Base-by-base conservation (phyloP, 1,284 basidiomycete genomes). In the Agaricales sp. region DNA sequence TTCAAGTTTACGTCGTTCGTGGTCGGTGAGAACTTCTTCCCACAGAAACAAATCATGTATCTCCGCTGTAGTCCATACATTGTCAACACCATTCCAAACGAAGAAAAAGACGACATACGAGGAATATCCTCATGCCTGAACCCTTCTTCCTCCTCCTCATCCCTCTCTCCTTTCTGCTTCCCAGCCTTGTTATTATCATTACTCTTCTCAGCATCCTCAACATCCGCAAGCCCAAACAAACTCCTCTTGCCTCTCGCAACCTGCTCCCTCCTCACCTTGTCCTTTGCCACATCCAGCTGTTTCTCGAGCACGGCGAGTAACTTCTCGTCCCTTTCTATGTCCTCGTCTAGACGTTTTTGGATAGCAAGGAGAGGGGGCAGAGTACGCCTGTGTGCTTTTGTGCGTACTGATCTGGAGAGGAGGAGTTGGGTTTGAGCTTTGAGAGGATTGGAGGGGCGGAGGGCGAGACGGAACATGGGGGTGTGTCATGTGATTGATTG, bases 31-130 rank as follows among this genome's bases (percentile, higher is more conserved):
- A 2, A 64, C 57, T 22, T 61, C 56, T 30, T 63, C 57, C 61
- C 66, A 68, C 38, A 68, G 61, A 44, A 59, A 61, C 14, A 50
- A 51, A 46, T 59, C 59, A 46, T 63, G 60, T 11, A 35, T 35
- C n/a, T 35, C 30, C 30, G 30, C 30, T 35, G n/a, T 8, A 35
- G n/a, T n/a, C 30, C 8, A 8, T 18, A 18, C 12, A 43, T n/a
- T 18, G 12, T 43, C 11, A 8, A 18, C 12, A 18, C 8, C 11
- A 8, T 18, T 21, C n/a, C 41, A 43, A 18, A 16, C 14, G 11
- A 18, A 43, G 8, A 8, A 43, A 43, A 43, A 43, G 18, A 18
- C 41, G 12, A 43, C 20, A 8, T 18, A n/a, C 14, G 41, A 16
- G 41, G 14, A n/a, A 43, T n/a, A 43, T 21, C 14, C 55, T 54